These are phyloP conservation scores for Crepidotus variabilis DNA, from an alignment of 768 basidiomycete genomes.

Conservation along the genomic window DNA sequence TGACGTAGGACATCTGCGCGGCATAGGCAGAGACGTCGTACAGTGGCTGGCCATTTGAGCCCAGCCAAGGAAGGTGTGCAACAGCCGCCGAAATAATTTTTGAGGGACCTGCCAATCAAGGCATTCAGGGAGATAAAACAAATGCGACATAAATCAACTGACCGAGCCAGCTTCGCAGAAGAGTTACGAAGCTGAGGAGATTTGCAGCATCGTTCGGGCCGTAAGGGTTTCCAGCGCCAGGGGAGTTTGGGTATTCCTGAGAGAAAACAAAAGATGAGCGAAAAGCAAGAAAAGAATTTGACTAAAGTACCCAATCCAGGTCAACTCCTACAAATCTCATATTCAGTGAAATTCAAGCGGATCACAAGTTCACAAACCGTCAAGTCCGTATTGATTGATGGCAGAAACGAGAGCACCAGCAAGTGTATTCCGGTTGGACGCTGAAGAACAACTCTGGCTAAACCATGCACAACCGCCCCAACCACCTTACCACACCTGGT, in stretches of 20 bases:
- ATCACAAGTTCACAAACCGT: conserved; percentile 50
- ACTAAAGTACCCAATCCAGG: conserved; percentile 58
- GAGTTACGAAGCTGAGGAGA: conserved; percentile 53
- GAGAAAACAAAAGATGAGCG: neutral
- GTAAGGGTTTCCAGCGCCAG: conserved; percentile 56
- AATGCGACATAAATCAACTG: neutral
- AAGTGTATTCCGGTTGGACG: conserved; percentile 45
- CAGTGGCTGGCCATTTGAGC: conserved; percentile 53
- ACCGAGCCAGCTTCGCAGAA: conserved; percentile 54
- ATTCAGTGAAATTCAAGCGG: neutral
- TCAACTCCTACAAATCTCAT: conserved; percentile 26
- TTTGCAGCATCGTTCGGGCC: conserved; percentile 58
- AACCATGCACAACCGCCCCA: conserved; percentile 67
- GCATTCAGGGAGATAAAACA: neutral
- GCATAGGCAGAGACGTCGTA: conserved; percentile 65
- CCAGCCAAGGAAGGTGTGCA: conserved; percentile 64
- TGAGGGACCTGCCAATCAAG: conserved; percentile 28
- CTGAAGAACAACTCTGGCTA: conserved; percentile 48
- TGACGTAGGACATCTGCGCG: conserved; percentile 55
- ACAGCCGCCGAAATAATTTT: conserved; percentile 70
- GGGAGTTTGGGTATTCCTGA: conserved; percentile 66
- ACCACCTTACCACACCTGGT: too few species aligned
- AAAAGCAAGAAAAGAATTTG: neutral
- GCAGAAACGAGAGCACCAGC: conserved; percentile 45
- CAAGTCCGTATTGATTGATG: conserved; percentile 53